Conservation (phyloP, 2,329 filamentous ascomycete species). For the Botrytis elliptica region DNA sequence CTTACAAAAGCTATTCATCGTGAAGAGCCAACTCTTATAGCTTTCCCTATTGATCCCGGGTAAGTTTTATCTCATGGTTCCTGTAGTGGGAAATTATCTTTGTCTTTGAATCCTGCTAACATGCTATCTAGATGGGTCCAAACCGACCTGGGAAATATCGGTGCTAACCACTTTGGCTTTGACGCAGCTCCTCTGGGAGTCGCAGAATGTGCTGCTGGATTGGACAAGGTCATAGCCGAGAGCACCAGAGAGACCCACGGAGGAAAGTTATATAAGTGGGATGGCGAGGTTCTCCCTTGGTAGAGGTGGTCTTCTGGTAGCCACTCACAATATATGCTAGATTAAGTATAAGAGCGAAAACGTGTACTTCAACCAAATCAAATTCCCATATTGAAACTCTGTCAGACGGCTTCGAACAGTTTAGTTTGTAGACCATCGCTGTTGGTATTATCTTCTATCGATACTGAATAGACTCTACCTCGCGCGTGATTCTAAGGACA, state of each 20-base stretch:
- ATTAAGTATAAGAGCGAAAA: not conserved
- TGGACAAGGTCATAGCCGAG: not conserved
- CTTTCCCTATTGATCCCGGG: not conserved
- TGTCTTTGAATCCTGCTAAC: not conserved
- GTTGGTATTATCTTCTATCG: not conserved
- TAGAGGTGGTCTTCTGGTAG: not conserved
- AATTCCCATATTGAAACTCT: not conserved
- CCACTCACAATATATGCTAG: too few species aligned
- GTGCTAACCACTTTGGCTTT: slow-evolving; percentile 25
- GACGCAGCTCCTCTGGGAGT: slow-evolving; percentile 22
- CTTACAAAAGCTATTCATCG: not conserved
- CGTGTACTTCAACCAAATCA: not conserved
- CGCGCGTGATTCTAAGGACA: not conserved
- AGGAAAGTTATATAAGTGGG: not conserved
- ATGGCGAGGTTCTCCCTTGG: not conserved
- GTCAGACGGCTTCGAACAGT: not conserved
- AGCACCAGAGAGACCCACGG: not conserved
- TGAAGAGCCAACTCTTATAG: not conserved
- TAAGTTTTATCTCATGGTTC: not conserved
- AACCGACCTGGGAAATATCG: slow-evolving; percentile 30
- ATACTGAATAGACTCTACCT: not conserved
- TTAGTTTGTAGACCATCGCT: not conserved
- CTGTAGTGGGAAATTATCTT: not conserved
- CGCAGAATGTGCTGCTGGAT: not conserved
- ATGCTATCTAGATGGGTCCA: slow-evolving; percentile 35